Evolutionary conservation across 2,329 filamentous ascomycete genomes (phyloP).

Genomic region (Ustulina deusta): DNA sequence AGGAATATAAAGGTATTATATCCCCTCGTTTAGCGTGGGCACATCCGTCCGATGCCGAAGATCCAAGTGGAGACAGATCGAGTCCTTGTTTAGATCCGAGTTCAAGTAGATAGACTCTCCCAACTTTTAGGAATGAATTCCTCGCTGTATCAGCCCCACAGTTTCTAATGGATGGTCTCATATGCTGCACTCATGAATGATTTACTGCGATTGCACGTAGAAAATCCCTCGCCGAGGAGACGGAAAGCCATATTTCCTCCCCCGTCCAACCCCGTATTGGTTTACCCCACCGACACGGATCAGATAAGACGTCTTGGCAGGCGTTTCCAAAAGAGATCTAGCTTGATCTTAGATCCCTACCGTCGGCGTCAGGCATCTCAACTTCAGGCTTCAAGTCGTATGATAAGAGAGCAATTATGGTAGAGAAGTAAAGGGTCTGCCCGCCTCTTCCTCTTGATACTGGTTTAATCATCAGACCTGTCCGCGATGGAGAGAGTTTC

Average conservation of each 20-base stretch:
- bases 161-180: not conserved
- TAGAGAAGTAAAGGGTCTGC: too few species aligned
- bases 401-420: not conserved
- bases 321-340: not conserved
- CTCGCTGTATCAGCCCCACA: not conserved
- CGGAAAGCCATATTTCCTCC: not conserved
- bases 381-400: not conserved
- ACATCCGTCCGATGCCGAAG: constrained; percentile 7
- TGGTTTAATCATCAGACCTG: too few species aligned
- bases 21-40: constrained; percentile 17
- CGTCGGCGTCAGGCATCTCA: not conserved
- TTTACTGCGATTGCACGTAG: not conserved
- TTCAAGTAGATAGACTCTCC: not conserved
- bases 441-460: too few species aligned
- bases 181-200: not conserved
- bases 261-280: too few species aligned
- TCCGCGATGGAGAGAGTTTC: too few species aligned
- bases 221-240: not conserved
- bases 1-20: not conserved
- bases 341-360: not conserved
- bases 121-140: not conserved
- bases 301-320: constrained; percentile 42
- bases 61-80: not conserved
- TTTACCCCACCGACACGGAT: too few species aligned
- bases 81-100: not conserved